These are phyloP conservation scores for Amphicarpaea edgeworthii DNA, from an alignment of 306 rosid species.

Conservation along the genomic window DNA sequence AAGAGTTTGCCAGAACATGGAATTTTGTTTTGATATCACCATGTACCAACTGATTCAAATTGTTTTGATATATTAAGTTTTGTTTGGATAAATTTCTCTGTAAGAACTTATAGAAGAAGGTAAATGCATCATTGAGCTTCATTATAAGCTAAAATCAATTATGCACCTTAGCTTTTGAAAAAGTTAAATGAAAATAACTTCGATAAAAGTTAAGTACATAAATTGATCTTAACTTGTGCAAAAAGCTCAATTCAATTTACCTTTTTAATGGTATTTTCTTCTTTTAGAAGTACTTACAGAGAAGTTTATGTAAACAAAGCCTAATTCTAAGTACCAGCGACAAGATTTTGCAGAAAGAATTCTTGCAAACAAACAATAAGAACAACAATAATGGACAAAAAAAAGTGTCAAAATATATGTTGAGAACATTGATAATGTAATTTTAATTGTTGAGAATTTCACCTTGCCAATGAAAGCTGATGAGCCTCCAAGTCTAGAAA, in stretches of 20 bases:
- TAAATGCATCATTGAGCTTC: background rate
- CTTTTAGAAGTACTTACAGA: background rate
- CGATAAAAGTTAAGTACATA: background rate
- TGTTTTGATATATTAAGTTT: background rate
- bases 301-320: background rate
- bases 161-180: background rate
- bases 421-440: background rate
- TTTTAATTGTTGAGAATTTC: background rate
- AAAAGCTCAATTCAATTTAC: background rate
- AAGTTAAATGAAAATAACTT: background rate
- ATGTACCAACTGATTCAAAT: background rate
- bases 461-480: constrained; percentile 59
- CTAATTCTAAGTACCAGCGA: background rate
- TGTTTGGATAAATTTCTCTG: too few species aligned
- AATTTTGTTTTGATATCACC: constrained; percentile 15
- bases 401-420: too few species aligned
- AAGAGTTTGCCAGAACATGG: background rate
- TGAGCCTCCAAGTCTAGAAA: constrained; percentile 46
- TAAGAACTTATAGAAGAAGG: too few species aligned
- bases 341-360: background rate
- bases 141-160: background rate
- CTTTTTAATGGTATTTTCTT: too few species aligned
- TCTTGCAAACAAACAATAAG: background rate
- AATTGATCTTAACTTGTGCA: background rate
- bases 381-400: background rate